Evolutionary conservation across 2,329 filamentous ascomycete genomes (phyloP), one percentile per base, ranked within the genome.

Genomic region (Diaporthe aspalathi): DNA sequence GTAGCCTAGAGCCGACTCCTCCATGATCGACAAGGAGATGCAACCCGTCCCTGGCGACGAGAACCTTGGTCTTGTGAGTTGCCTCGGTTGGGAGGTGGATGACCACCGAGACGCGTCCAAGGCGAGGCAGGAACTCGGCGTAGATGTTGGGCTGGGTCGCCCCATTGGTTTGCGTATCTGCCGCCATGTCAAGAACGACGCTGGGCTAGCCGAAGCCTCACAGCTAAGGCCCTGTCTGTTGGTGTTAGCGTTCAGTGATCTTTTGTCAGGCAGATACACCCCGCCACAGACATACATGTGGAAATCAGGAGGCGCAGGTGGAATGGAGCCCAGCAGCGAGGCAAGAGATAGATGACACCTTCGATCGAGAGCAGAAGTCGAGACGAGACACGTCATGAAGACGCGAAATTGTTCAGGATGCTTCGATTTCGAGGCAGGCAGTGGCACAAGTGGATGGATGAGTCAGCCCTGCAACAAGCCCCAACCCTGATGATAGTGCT

Each of bases 61-160:
- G 79, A 32, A 83, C 83, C 56, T 75, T 77, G 24, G 86, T 89
- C n/a, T 80, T 80, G 29, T 80, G 70, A 66, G 84, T 81, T 56
- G 79, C 79, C 5, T 83, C 79, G 16, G 84, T 83, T 3, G 83
- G 80, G 1, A 91, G 80, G 3, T 84, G 83, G 8, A 85, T 88
- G 65, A 85, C 86, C 27, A 92, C 80, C 5, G 90, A 91, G 49
- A 92, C 83, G 77, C 91, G 89, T 52, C 87, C 84, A 74, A 93
- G 90, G 72, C 92, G 91, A 35, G 86, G 82, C 3, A 92, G 84
- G 1, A 92, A 84, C 80, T 93, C 91, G 6, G 90, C 90, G 77
- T 92, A 92, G 27, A 92, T 83, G 2, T 50, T 60, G 53, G 53
- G 53, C 35, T 57, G 32, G n/a, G 35, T n/a, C 4, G 49, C 24